Percentiles rank a stretch among this genome's conserved stretches.
Evolutionary conservation across 129 eudicot genomes (phyloP).

Genomic region (Deinandra increscens): DNA sequence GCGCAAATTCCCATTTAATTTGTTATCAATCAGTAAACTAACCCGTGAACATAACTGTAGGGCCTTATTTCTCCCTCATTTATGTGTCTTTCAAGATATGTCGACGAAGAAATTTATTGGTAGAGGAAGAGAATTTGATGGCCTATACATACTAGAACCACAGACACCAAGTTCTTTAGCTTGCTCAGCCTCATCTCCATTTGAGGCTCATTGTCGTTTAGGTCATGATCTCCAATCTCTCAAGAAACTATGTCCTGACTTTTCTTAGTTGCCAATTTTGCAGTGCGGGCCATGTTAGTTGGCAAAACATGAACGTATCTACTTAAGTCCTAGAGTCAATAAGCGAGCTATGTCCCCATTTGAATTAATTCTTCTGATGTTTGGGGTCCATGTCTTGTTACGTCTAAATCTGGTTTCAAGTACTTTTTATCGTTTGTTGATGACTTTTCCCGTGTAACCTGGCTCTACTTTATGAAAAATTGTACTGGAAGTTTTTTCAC

Average conservation of each 20-base stretch:
- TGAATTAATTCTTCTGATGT: not conserved
- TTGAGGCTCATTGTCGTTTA: slow-evolving; percentile 2
- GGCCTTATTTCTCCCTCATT: too few relatives aligned
- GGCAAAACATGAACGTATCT: not conserved
- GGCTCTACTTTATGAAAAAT: too few relatives aligned
- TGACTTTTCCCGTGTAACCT: too few relatives aligned
- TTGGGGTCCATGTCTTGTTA: too few relatives aligned
- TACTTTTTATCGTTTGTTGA: too few relatives aligned
- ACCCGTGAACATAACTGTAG: too few relatives aligned
- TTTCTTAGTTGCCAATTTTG: not conserved
- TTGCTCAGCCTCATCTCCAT: not conserved
- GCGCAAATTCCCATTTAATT: too few relatives aligned
- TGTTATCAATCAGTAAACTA: too few relatives aligned
- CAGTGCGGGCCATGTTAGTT: not conserved
- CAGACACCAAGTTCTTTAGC: not conserved
- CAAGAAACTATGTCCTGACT: not conserved
- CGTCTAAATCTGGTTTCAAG: too few relatives aligned
- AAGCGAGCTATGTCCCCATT: not conserved
- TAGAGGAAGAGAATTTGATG: not conserved
- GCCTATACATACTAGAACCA: not conserved
- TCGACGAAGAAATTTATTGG: too few relatives aligned
- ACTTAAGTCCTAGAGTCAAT: not conserved
- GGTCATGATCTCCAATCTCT: not conserved
- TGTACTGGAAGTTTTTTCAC: too few relatives aligned
- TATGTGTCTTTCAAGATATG: too few relatives aligned